Percentiles rank a stretch among this genome's conserved stretches.
Evolutionary conservation across 148 eudicot species (phyloP).

Genomic region (Camellia japonica): DNA sequence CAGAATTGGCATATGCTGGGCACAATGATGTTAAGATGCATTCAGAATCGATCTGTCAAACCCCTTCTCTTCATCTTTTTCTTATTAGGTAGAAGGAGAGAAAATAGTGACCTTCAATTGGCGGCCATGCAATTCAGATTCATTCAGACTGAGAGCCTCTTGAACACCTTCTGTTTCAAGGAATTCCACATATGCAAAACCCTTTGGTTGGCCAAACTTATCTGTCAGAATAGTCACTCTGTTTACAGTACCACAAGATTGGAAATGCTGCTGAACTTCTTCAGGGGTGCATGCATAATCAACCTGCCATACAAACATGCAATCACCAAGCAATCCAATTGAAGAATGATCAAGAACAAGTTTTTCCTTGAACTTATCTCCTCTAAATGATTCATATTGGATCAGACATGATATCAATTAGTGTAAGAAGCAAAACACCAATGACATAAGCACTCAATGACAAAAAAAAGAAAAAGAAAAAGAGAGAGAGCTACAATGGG

Average conservation of each 20-base stretch:
- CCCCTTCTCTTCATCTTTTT: neutral
- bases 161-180: conserved; percentile 83
- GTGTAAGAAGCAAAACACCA: neutral
- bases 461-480: neutral
- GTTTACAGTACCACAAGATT: conserved; percentile 85
- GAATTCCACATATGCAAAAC: conserved; percentile 96
- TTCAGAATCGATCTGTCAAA: neutral
- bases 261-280: conserved; percentile 99
- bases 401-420: neutral
- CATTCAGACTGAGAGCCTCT: conserved; percentile 75
- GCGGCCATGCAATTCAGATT: conserved; percentile 96
- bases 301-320: conserved; percentile 50
- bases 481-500: neutral
- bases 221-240: conserved; percentile 88
- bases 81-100: neutral
- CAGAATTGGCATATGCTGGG: neutral
- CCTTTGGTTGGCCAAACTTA: conserved; percentile 97
- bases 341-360: neutral
- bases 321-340: conserved; percentile 3
- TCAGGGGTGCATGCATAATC: conserved; percentile 98
- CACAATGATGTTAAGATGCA: neutral
- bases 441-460: neutral
- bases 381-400: conserved; percentile 1
- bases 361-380: neutral
- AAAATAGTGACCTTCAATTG: conserved; percentile 65